phyloP scores from a whole-genome alignment of 768 basidiomycete species.

The Panus rudis region DNA sequence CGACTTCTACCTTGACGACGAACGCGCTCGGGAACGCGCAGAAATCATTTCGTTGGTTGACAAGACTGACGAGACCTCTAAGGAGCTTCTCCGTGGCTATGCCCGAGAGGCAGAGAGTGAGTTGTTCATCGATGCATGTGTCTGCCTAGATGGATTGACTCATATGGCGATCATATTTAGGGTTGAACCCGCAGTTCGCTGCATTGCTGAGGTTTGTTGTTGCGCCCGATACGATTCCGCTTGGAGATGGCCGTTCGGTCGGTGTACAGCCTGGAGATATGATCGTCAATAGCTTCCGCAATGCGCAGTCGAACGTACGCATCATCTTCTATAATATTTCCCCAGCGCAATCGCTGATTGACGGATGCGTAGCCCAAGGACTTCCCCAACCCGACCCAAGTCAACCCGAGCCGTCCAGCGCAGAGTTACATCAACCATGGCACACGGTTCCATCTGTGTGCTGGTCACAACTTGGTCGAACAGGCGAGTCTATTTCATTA shows the following conservation, averaged over 20 bases:
- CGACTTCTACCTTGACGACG: slow-evolving; percentile 46
- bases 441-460: slow-evolving; percentile 35
- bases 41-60: slow-evolving; percentile 33
- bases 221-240: slow-evolving; percentile 27
- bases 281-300: slow-evolving; percentile 34
- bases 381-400: slow-evolving; percentile 34
- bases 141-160: too few relatives aligned
- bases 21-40: slow-evolving; percentile 29
- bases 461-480: slow-evolving; percentile 30
- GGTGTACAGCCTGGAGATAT: slow-evolving; percentile 34
- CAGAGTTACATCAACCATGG: slow-evolving; percentile 23
- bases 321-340: too few relatives aligned
- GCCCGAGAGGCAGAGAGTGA: slow-evolving; percentile 47
- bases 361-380: too few relatives aligned
- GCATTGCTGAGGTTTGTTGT: slow-evolving; percentile 34
- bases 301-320: slow-evolving; percentile 41
- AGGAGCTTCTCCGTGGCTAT: slow-evolving; percentile 38
- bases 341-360: too few relatives aligned
- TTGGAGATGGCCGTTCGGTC: slow-evolving; percentile 29
- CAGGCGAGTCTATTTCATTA: too few relatives aligned
- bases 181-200: slow-evolving; percentile 33
- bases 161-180: too few relatives aligned
- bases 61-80: slow-evolving; percentile 25
- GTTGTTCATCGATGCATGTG: too few relatives aligned
- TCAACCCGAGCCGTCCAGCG: slow-evolving; percentile 34